Percentiles rank a stretch among this genome's conserved stretches.
phyloP scores from a whole-genome alignment of 352 stramenopile species.

The Phytophthora niederhauseri region DNA sequence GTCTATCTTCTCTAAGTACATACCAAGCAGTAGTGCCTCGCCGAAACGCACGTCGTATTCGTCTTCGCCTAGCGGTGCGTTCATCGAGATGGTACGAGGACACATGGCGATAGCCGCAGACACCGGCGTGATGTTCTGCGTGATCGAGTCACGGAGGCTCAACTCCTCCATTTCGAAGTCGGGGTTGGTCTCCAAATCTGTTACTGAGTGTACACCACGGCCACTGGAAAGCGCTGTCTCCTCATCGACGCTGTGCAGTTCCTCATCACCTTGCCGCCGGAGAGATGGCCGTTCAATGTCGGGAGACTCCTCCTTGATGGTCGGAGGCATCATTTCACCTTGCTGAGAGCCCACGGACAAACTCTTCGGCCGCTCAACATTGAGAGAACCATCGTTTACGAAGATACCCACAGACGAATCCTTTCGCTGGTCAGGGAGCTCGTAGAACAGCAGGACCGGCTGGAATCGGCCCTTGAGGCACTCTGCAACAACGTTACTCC shows the following conservation, averaged over 20 bases:
- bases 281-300: conserved; percentile 51
- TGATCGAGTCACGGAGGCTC: conserved; percentile 51
- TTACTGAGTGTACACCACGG: conserved; percentile 25
- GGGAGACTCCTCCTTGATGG: conserved; percentile 59
- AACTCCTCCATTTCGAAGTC: conserved; percentile 65
- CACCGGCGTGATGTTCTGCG: conserved; percentile 79
- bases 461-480: conserved; percentile 86
- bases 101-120: conserved; percentile 83
- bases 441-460: conserved; percentile 85
- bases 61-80: conserved; percentile 44
- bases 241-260: conserved; percentile 45
- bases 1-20: conserved; percentile 83
- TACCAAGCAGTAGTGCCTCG: conserved; percentile 72
- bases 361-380: conserved; percentile 55
- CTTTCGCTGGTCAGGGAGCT: conserved; percentile 81
- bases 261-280: conserved; percentile 33
- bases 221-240: conserved; percentile 27
- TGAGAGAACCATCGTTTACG: conserved; percentile 34
- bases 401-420: conserved; percentile 82
- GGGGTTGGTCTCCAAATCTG: conserved; percentile 56
- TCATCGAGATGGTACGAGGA: conserved; percentile 80
- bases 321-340: conserved; percentile 49
- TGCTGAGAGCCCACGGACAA: conserved; percentile 63
- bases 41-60: conserved; percentile 86
- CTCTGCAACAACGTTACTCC: conserved; percentile 76